A percentile compares a stretch with the other conserved stretches of the same genome.
These are phyloP conservation scores for Fusarium pseudocircinatum DNA, from an alignment of 2,329 filamentous ascomycete species.

Conservation along the genomic window DNA sequence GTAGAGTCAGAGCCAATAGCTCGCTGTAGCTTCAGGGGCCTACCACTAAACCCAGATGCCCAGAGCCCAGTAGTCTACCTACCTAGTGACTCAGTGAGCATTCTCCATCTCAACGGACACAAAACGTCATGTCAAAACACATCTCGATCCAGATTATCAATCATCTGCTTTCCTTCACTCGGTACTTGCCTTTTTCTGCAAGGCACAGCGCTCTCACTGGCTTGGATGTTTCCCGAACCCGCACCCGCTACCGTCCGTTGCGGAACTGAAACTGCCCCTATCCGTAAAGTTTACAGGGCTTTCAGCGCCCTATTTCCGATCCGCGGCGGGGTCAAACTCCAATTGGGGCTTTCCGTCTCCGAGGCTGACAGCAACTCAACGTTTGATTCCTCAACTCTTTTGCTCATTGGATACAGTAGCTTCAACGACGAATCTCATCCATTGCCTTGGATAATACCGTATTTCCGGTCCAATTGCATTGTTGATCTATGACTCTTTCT, in stretches of 20 bases:
- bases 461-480: not conserved
- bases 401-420: constrained; percentile 28
- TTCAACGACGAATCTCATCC: constrained; percentile 27
- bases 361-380: constrained; percentile 26
- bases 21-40: not conserved
- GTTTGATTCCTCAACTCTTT: constrained; percentile 5
- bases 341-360: constrained; percentile 31
- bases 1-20: not conserved
- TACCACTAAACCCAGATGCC: not conserved
- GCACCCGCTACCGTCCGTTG: constrained; percentile 27
- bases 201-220: constrained; percentile 17
- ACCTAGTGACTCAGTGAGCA: too few species aligned
- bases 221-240: not conserved
- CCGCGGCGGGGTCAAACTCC: not conserved
- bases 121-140: constrained; percentile 19
- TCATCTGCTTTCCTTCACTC: not conserved
- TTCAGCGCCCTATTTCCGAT: constrained; percentile 6
- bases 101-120: not conserved
- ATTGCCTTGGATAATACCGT: not conserved
- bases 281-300: not conserved
- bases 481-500: not conserved
- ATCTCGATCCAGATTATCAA: constrained; percentile 11
- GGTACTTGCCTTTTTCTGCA: constrained; percentile 18
- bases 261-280: constrained; percentile 5
- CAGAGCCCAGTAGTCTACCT: not conserved